Evolutionary conservation across 768 basidiomycete species (phyloP).

Genomic region (Tulasnella sp.): DNA sequence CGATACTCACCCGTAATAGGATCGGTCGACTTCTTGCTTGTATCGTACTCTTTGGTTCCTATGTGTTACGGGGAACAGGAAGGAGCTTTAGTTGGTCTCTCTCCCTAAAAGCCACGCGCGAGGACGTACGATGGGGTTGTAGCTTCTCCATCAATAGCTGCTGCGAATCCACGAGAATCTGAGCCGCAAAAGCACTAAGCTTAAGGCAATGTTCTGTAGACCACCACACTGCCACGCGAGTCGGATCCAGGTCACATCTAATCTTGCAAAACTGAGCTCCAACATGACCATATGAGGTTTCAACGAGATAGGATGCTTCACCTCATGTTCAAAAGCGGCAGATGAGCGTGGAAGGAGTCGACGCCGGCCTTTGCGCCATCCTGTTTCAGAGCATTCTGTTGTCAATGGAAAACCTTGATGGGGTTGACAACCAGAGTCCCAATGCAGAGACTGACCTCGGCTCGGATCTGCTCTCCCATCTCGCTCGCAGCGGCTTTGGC

Average conservation of each 20-base stretch:
- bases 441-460: conserved; percentile 32
- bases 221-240: conserved; percentile 48
- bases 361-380: conserved; percentile 39
- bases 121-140: conserved; percentile 39
- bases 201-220: conserved; percentile 38
- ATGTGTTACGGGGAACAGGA: neutral
- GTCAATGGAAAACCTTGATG: neutral
- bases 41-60: conserved; percentile 38
- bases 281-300: neutral
- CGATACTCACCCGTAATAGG: conserved; percentile 27
- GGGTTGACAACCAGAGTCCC: neutral
- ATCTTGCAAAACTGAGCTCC: neutral
- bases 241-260: conserved; percentile 44
- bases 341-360: conserved; percentile 46
- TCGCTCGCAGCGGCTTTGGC: conserved; percentile 39
- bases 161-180: conserved; percentile 36
- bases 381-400: conserved; percentile 23
- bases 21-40: conserved; percentile 30
- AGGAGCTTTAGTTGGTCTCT: no score
- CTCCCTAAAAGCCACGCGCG: neutral
- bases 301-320: conserved; percentile 19
- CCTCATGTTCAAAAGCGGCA: conserved; percentile 52
- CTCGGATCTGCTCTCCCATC: conserved; percentile 41
- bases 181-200: conserved; percentile 45
- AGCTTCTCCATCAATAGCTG: conserved; percentile 34